phyloP scores from a whole-genome alignment of 2,329 filamentous ascomycete species.

The Stagonosporopsis vannaccii region DNA sequence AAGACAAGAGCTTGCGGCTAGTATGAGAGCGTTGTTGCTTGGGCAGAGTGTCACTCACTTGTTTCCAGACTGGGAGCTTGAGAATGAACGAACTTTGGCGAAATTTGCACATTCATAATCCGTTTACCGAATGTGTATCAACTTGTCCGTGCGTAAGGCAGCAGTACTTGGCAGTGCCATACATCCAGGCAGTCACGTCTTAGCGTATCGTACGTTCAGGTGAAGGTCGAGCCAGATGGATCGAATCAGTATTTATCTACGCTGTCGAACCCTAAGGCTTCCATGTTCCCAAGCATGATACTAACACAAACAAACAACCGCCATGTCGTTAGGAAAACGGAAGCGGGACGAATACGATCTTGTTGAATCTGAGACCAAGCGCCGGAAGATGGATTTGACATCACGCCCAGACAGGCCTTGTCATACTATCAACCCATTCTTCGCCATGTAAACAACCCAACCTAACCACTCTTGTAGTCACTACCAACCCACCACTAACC shows the following conservation, averaged over 20 bases:
- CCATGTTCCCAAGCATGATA: no score
- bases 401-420: not conserved
- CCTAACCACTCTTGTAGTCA: not conserved
- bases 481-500: not conserved
- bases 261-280: not conserved
- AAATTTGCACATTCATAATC: not conserved
- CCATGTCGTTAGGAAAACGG: slow-evolving; percentile 67
- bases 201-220: not conserved
- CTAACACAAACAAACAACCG: not conserved
- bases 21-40: slow-evolving; percentile 7
- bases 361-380: not conserved
- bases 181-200: not conserved
- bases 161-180: not conserved
- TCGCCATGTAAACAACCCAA: not conserved
- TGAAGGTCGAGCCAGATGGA: not conserved
- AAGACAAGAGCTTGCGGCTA: slow-evolving; percentile 1
- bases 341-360: slow-evolving; percentile 52
- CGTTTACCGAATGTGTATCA: not conserved
- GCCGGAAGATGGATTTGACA: not conserved
- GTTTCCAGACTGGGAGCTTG: slow-evolving; percentile 9
- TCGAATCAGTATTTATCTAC: not conserved
- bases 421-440: not conserved
- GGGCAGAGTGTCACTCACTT: not conserved
- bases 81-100: slow-evolving; percentile 1
- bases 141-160: not conserved